Conservation (phyloP, 768 basidiomycete genomes). For the Sarcodon sp. region DNA sequence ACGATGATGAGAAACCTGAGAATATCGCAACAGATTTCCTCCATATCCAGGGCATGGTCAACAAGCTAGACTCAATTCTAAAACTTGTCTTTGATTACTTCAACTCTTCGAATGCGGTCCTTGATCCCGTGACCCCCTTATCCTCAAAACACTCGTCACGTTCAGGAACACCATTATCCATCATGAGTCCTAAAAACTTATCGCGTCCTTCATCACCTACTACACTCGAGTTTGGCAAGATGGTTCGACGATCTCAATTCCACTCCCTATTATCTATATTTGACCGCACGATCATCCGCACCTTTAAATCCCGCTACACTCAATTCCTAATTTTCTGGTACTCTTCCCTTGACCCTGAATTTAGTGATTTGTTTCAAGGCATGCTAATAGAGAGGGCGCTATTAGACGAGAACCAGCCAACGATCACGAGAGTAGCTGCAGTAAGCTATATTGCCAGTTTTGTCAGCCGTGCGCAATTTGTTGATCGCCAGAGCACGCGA, state of each 20-base stretch:
- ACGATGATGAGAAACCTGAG: constrained; percentile 10
- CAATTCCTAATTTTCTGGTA: constrained; percentile 97
- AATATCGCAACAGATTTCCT: constrained; percentile 45
- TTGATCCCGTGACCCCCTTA: constrained; percentile 10
- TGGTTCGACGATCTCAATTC: constrained; percentile 52
- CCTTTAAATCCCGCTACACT: constrained; percentile 94
- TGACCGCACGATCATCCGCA: constrained; percentile 84
- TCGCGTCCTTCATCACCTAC: constrained; percentile 12
- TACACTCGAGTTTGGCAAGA: constrained; percentile 20
- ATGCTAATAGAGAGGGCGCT: constrained; percentile 88
- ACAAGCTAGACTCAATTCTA: constrained; percentile 84
- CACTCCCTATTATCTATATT: constrained; percentile 86
- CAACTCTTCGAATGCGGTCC: constrained; percentile 28
- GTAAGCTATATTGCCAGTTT: constrained; percentile 90
- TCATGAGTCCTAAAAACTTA: constrained; percentile 6
- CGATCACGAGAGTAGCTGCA: constrained; percentile 81
- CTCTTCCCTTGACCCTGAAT: constrained; percentile 79
- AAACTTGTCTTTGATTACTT: constrained; percentile 82
- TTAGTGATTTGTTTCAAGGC: constrained; percentile 88
- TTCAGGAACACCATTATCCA: constrained; percentile 10
- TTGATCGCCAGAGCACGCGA: constrained; percentile 63
- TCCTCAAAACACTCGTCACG: constrained; percentile 17
- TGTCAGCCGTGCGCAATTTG: constrained; percentile 81
- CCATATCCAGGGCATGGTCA: constrained; percentile 77
- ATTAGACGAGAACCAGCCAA: constrained; percentile 37